Evolutionary conservation across 331 rosid species (phyloP), one percentile per base, ranked within the genome.

Genomic region (Quercus tomentella): DNA sequence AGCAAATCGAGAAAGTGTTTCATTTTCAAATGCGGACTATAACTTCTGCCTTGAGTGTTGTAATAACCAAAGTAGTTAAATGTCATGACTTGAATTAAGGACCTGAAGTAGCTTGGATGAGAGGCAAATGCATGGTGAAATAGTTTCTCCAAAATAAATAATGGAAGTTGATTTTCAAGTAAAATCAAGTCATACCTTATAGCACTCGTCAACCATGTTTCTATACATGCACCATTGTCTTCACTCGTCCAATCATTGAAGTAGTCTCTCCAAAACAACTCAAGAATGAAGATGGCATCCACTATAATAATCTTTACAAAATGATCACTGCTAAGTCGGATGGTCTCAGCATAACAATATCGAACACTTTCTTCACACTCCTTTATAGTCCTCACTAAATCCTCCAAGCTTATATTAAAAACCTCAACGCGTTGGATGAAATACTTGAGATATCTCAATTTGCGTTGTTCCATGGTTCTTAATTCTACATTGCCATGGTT

Each of bases 401-500:
- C n/a, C n/a, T n/a, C n/a, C n/a, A n/a, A n/a, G n/a, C n/a, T n/a
- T n/a, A n/a, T n/a, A n/a, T n/a, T n/a, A n/a, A n/a, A n/a, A n/a
- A n/a, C n/a, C n/a, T n/a, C n/a, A n/a, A n/a, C n/a, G n/a, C n/a
- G n/a, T n/a, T n/a, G n/a, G n/a, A n/a, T n/a, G n/a, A n/a, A n/a
- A n/a, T n/a, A n/a, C n/a, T n/a, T n/a, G n/a, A n/a, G n/a, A n/a
- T n/a, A n/a, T n/a, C n/a, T n/a, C n/a, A n/a, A n/a, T n/a, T n/a
- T n/a, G n/a, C n/a, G n/a, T n/a, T n/a, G n/a, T n/a, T n/a, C 57
- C 57, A 54, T 18, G 5, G 17, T 2, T 54, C 57, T 54, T 54
- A 21, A 54, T 54, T 2, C 57, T 15, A 6, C 25, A 26, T 25
- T n/a, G 6, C 74, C 49, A 60, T 80, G 68, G 80, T 84, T 82